These are phyloP conservation scores for Chalciporus chontae DNA, from an alignment of 768 basidiomycete species.

Conservation along the genomic window DNA sequence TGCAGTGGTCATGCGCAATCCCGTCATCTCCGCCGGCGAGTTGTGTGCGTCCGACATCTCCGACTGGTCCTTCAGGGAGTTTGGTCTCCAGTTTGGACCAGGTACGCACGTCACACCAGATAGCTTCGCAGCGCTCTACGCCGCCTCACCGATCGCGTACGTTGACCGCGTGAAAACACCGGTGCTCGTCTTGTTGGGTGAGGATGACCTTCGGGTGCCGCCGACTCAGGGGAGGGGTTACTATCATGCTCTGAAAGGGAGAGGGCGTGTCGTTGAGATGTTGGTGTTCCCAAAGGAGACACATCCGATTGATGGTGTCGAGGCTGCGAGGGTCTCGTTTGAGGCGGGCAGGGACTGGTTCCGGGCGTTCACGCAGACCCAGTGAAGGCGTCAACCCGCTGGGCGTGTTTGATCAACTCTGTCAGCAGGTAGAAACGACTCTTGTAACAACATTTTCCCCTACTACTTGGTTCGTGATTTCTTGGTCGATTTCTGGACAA, in stretches of 20 bases:
- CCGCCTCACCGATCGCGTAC: conserved; percentile 54
- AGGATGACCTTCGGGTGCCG: conserved; percentile 58
- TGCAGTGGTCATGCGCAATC: conserved; percentile 64
- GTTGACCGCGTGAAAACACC: conserved; percentile 49
- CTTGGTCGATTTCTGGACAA: too few species aligned
- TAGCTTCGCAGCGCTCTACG: conserved; percentile 41
- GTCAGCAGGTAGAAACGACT: too few species aligned
- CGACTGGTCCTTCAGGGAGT: conserved; percentile 57
- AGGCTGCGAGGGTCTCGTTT: conserved; percentile 50
- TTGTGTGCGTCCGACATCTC: conserved; percentile 59
- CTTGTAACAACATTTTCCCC: too few species aligned
- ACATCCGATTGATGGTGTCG: conserved; percentile 63
- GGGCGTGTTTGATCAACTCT: too few species aligned
- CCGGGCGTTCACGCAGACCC: conserved; percentile 14
- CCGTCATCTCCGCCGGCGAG: conserved; percentile 62
- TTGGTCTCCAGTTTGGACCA: conserved; percentile 33
- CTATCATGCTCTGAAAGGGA: conserved; percentile 62
- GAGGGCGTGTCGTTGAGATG: conserved; percentile 47
- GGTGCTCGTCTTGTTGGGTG: conserved; percentile 58
- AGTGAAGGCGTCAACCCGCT: not conserved
- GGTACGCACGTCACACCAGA: conserved; percentile 41
- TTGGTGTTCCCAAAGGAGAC: conserved; percentile 58
- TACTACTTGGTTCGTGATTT: too few species aligned
- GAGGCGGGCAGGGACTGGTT: conserved; percentile 55
- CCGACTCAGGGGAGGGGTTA: conserved; percentile 59